Percentiles rank a stretch among this genome's conserved stretches.
These are phyloP conservation scores for Leucosporidium scottii DNA, from an alignment of 768 basidiomycete species.

Conservation along the genomic window DNA sequence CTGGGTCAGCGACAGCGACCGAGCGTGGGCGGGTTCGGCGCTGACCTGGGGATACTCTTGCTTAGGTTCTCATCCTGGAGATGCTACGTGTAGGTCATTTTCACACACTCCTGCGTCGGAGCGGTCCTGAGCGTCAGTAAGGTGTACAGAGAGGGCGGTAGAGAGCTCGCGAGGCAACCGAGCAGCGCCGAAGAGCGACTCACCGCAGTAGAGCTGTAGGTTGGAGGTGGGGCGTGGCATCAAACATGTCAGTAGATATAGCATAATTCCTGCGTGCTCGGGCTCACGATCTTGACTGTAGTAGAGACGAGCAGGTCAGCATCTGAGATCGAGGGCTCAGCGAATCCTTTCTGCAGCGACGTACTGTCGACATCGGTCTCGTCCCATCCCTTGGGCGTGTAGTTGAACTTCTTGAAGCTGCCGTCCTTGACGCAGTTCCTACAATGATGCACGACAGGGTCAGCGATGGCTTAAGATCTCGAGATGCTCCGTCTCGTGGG, in stretches of 20 bases:
- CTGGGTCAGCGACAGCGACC: background rate
- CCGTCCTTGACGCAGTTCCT: conserved; percentile 21
- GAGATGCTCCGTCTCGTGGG: background rate
- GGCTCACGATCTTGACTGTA: no score
- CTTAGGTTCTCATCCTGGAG: background rate
- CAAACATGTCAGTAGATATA: no score
- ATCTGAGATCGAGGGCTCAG: background rate
- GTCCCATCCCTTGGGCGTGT: conserved; percentile 52
- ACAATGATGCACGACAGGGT: background rate
- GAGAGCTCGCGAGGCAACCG: no score
- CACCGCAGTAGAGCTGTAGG: no score
- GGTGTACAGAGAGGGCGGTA: no score
- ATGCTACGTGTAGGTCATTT: background rate
- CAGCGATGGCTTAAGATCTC: background rate
- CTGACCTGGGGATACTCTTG: background rate
- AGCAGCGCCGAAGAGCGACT: no score
- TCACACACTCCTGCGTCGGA: no score
- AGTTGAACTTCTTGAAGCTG: conserved; percentile 37
- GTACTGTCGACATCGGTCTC: conserved; percentile 54
- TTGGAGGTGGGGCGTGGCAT: no score
- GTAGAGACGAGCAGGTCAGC: background rate
- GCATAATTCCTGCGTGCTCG: no score
- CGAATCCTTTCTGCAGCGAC: no score
- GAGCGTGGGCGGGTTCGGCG: conserved; percentile 5
- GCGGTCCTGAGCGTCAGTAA: no score